These are phyloP conservation scores for Wickerhamomyces bovis DNA, from an alignment of 805 yeast species.

Conservation along the genomic window DNA sequence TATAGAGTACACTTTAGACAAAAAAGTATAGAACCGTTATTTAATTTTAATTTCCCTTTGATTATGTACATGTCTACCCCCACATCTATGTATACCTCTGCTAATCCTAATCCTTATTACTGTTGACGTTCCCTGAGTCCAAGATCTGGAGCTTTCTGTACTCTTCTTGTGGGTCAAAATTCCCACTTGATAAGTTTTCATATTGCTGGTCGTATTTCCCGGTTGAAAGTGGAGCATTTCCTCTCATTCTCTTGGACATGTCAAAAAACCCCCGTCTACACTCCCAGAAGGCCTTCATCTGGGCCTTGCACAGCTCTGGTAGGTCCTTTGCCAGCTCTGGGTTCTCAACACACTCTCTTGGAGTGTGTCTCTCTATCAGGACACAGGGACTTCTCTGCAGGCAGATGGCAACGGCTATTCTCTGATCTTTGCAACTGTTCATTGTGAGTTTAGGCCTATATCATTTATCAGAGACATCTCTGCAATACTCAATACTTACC, in stretches of 20 bases:
- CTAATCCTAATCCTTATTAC: not conserved
- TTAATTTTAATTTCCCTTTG: not conserved
- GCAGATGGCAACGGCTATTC: slow-evolving; percentile 93
- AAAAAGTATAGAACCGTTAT: too few relatives aligned
- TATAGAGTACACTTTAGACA: slow-evolving; percentile 1
- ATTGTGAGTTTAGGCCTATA: not conserved
- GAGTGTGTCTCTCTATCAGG: slow-evolving; percentile 80
- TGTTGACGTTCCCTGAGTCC: slow-evolving; percentile 25
- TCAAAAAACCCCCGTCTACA: slow-evolving; percentile 90
- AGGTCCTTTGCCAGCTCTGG: slow-evolving; percentile 70
- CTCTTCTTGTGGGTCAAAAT: slow-evolving; percentile 79
- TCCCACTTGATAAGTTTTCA: slow-evolving; percentile 70
- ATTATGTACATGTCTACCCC: not conserved
- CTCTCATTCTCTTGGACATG: slow-evolving; percentile 85
- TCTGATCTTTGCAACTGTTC: slow-evolving; percentile 83
- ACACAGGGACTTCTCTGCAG: slow-evolving; percentile 96
- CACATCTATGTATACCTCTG: not conserved
- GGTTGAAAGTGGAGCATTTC: slow-evolving; percentile 88
- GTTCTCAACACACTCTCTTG: slow-evolving; percentile 78
- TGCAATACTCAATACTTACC: slow-evolving; percentile 32
- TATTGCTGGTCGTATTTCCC: slow-evolving; percentile 90
- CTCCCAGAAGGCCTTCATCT: slow-evolving; percentile 79
- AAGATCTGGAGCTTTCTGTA: slow-evolving; percentile 61
- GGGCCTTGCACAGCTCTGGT: slow-evolving; percentile 85
- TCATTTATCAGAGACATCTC: too few relatives aligned